Evolutionary conservation across 2,329 filamentous ascomycete species (phyloP), one percentile per base, ranked within the genome.

Genomic region (Paecilomyces sp.): DNA sequence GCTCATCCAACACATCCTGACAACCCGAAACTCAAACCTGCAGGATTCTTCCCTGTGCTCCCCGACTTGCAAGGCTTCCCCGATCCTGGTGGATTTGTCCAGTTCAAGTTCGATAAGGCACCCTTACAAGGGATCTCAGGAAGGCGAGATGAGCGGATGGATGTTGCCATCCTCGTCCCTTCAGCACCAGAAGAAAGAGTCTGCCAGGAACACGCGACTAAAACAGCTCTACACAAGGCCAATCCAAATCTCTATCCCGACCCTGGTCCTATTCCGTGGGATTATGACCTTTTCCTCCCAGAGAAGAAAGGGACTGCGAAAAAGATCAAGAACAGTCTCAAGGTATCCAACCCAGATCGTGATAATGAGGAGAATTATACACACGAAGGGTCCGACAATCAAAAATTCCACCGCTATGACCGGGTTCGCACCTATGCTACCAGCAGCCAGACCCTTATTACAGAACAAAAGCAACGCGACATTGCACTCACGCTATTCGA

Each of bases 351-450:
- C 61, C 77, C 81, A 0, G 75, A 81, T 54, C 79, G 82, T 61
- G 80, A 85, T 61, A 78, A 82, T 58, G 76, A 80, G 34, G 75
- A 73, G 2, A 74, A 82, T 57, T 81, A 85, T 74, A 71, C 77
- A 6, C 65, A 77, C 58, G 73, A 78, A 55, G 70, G 71, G 55
- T 66, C 75, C 3, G 79, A 81, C 54, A 76, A 76, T 55, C 65
- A 65, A 18, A 77, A 70, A 60, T 78, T 73, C 66, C 84, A 85
- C 74, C 81, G 80, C 57, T 86, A 79, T 71, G 79, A 83, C 58
- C 81, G 82, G 58, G 68, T 83, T 24, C 82, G 85, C 41, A 83
- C 80, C n/a, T 88, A 87, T 70, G 83, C 85, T 61, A 85, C 84
- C 1, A 79, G 76, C 58, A 75, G 79, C 25, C 84, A 86, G 66